These are phyloP conservation scores for Cotoneaster glaucophyllus DNA, from an alignment of 306 rosid species.

Conservation along the genomic window DNA sequence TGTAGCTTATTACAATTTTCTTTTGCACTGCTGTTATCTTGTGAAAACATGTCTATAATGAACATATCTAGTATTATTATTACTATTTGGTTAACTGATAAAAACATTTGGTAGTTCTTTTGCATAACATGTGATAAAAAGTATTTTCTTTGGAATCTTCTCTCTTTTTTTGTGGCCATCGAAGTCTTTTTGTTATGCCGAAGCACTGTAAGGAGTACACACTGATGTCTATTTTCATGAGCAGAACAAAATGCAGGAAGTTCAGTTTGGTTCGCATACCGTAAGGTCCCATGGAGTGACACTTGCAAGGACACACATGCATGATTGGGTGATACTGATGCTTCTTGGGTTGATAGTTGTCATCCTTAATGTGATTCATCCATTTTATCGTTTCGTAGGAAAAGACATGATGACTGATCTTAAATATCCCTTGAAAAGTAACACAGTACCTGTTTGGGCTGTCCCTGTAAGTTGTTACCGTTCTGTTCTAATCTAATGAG, in stretches of 20 bases:
- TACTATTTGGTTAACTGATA: neutral
- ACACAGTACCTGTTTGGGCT: constrained; percentile 80
- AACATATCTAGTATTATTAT: neutral
- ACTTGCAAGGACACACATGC: constrained; percentile 59
- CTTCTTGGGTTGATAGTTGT: constrained; percentile 47
- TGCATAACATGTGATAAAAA: neutral
- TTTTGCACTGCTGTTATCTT: neutral
- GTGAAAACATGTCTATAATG: neutral
- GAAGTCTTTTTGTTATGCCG: neutral
- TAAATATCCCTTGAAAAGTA: constrained; percentile 69
- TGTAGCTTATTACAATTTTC: neutral
- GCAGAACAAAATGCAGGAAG: constrained; percentile 45
- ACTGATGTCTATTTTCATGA: neutral
- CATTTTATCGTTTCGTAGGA: constrained; percentile 87
- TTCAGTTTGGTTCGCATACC: constrained; percentile 66
- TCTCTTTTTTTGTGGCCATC: neutral
- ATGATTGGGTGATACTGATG: constrained; percentile 80
- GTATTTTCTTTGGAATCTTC: neutral
- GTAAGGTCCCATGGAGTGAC: constrained; percentile 66
- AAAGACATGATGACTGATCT: constrained; percentile 87
- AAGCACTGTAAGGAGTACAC: neutral
- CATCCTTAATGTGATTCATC: constrained; percentile 39
- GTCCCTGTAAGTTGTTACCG: constrained; percentile 56
- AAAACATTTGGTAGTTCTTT: neutral
- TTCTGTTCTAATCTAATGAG: neutral